Evolutionary conservation across 495 filamentous ascomycete genomes (phyloP).

Genomic region (Penicillium pancosmium): DNA sequence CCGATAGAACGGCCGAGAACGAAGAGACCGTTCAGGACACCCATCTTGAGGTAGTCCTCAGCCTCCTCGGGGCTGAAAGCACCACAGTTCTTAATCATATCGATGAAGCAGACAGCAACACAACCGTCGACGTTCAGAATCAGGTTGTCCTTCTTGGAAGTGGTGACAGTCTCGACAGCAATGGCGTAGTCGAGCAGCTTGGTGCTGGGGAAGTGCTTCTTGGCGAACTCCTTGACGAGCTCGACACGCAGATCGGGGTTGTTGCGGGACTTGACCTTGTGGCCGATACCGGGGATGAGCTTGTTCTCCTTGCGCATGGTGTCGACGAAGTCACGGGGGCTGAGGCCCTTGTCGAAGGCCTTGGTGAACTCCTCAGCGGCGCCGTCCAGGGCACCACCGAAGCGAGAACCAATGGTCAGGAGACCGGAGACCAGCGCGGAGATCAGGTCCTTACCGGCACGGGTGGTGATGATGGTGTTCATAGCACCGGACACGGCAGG

Average conservation of each 20-base stretch:
- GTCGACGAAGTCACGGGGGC: conserved; percentile 98
- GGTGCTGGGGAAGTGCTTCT: conserved; percentile 94
- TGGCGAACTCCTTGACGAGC: conserved; percentile 97
- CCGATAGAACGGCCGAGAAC: conserved; percentile 94
- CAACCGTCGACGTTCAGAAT: conserved; percentile 99
- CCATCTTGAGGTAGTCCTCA: conserved; percentile 72
- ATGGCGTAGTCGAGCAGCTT: conserved; percentile 98
- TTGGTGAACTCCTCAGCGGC: conserved; percentile 98
- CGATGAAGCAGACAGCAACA: conserved; percentile 98
- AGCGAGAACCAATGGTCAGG: conserved; percentile 95
- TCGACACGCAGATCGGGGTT: conserved; percentile 99
- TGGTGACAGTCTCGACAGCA: conserved; percentile 96
- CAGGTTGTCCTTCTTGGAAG: conserved; percentile 99
- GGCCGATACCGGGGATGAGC: conserved; percentile 98
- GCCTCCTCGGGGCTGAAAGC: conserved; percentile 73
- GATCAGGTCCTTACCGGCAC: conserved; percentile 98
- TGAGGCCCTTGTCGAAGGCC: conserved; percentile 96
- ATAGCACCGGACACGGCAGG: conserved; percentile 98
- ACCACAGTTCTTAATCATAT: conserved; percentile 95
- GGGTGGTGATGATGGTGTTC: conserved; percentile 99
- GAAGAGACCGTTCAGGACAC: conserved; percentile 98
- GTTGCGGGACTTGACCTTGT: conserved; percentile 99
- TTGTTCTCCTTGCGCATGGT: conserved; percentile 99
- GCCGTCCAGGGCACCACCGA: conserved; percentile 97
- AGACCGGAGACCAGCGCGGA: conserved; percentile 93